Conservation (phyloP, 768 basidiomycete genomes). For the Leccinum pellstonianum region DNA sequence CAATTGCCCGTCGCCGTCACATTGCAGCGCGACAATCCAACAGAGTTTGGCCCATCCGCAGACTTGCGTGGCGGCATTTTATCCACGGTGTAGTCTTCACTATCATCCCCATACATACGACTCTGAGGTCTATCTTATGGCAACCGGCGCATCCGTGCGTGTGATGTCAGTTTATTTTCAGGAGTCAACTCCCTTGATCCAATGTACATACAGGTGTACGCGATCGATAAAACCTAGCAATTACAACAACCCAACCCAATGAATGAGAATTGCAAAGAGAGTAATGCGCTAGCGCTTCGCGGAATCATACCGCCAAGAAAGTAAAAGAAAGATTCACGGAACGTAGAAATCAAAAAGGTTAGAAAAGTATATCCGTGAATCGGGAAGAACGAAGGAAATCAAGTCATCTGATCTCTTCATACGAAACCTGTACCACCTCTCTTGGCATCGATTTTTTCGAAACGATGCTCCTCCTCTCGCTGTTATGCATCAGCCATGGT, state of each 20-base stretch:
- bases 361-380: background rate
- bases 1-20: too few species aligned
- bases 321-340: background rate
- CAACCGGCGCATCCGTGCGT: background rate
- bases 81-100: too few species aligned
- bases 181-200: background rate
- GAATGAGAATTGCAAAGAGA: constrained; percentile 1
- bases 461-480: constrained; percentile 79
- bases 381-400: background rate
- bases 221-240: background rate
- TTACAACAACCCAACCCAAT: background rate
- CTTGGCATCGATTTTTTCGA: constrained; percentile 87
- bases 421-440: constrained; percentile 87
- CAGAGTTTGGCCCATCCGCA: too few species aligned
- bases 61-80: too few species aligned
- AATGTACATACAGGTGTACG: background rate
- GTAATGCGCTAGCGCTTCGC: constrained; percentile 4
- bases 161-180: background rate
- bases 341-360: background rate
- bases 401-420: constrained; percentile 34
- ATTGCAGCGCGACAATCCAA: background rate
- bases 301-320: background rate
- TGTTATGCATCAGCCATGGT: constrained; percentile 31
- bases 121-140: background rate
- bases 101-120: background rate